These are phyloP conservation scores for Coix lacrymajobi DNA, from an alignment of 176 grass and related monocot genomes.

Conservation along the genomic window DNA sequence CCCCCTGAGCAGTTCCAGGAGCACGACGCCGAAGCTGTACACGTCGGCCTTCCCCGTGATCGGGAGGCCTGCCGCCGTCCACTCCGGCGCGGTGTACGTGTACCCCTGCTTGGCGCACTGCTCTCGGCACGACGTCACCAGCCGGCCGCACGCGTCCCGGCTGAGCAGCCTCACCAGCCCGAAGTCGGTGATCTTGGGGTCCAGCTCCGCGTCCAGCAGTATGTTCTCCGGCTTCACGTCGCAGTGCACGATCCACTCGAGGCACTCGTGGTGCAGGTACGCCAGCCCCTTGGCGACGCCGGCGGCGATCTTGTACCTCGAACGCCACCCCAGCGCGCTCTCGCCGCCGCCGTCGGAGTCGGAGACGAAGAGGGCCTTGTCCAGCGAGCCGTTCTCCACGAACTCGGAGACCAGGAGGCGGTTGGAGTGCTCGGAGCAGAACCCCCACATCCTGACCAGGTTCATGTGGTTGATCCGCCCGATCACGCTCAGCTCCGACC, in stretches of 20 bases:
- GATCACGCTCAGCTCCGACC: conserved; percentile 59
- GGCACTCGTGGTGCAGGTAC: conserved; percentile 74
- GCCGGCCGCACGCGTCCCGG: background rate
- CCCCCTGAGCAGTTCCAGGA: conserved; percentile 65
- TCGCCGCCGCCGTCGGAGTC: background rate
- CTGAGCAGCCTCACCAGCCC: conserved; percentile 58
- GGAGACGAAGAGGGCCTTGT: conserved; percentile 34
- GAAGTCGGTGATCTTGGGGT: conserved; percentile 67
- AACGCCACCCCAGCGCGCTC: background rate
- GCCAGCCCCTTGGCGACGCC: conserved; percentile 55
- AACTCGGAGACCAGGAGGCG: conserved; percentile 50
- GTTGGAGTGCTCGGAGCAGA: conserved; percentile 50
- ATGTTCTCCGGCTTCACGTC: conserved; percentile 85
- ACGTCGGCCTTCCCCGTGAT: conserved; percentile 67
- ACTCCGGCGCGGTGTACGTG: conserved; percentile 61
- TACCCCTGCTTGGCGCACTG: conserved; percentile 39
- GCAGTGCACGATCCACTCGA: conserved; percentile 81
- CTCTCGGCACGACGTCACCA: conserved; percentile 31
- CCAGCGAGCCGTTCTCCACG: conserved; percentile 52
- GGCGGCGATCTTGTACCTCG: conserved; percentile 42
- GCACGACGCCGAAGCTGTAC: conserved; percentile 92
- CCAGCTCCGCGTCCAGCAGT: conserved; percentile 46
- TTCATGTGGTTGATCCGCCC: conserved; percentile 69
- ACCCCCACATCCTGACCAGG: conserved; percentile 48
- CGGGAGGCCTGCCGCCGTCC: conserved; percentile 36